Conservation (phyloP, 2,329 filamentous ascomycete genomes). For the Fonsecaea monophora region DNA sequence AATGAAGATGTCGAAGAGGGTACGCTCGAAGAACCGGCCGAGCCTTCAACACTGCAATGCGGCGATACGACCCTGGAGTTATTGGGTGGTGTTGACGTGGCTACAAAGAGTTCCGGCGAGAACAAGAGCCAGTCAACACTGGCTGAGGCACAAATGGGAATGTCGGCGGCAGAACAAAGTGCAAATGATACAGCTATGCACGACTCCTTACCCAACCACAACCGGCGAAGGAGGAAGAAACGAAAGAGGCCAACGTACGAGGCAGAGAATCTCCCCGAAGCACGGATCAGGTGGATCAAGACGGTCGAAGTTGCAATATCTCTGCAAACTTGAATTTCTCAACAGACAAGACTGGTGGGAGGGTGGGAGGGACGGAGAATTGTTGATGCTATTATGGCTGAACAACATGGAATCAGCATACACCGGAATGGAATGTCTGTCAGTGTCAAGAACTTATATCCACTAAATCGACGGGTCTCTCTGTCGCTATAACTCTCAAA, state of each 20-base stretch:
- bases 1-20: constrained; percentile 34
- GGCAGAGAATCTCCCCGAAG: constrained; percentile 51
- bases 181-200: constrained; percentile 30
- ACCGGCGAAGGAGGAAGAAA: constrained; percentile 41
- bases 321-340: constrained; percentile 42
- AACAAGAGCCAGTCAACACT: neutral
- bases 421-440: neutral
- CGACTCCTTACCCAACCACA: constrained; percentile 33
- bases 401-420: neutral
- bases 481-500: neutral
- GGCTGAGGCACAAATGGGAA: neutral
- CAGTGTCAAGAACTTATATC: neutral
- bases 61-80: constrained; percentile 40
- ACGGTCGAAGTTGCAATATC: constrained; percentile 55
- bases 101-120: constrained; percentile 23
- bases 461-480: neutral
- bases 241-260: constrained; percentile 42
- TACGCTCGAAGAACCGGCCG: constrained; percentile 24
- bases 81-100: constrained; percentile 19
- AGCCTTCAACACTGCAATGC: constrained; percentile 26
- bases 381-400: neutral
- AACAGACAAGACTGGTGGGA: neutral
- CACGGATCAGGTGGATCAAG: constrained; percentile 55
- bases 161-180: neutral
- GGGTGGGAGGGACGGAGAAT: neutral